Base-by-base conservation (phyloP, 768 basidiomycete genomes). In the Mycena kentingensis region DNA sequence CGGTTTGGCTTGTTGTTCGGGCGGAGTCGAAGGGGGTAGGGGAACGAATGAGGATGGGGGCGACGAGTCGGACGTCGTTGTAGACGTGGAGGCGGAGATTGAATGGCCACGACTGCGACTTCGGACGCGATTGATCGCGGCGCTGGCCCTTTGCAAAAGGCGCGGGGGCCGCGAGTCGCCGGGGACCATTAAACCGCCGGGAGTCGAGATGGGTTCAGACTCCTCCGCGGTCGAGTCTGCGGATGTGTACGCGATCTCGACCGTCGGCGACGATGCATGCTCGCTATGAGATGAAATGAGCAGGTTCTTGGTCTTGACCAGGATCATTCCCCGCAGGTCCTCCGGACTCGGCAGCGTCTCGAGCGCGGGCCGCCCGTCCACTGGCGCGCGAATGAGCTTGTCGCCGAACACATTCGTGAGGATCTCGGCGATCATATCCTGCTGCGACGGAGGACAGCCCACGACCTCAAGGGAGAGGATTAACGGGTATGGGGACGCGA, bases 381-480 rank as follows among this genome's bases (percentile, higher is more conserved):
- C 42, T 7, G 70, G 69, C 37, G 64, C 63, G 27, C 68, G 64
- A 15, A 80, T 58, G 2, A 80, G 64, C 2, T 66, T 56, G 32
- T 77, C 74, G 2, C 77, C 77, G 51, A 79, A 79, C 0, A 69
- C 70, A 34, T 74, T 71, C 0, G 34, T 82, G 82, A 98, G 83
- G 62, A 95, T 92, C 2, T 75, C 63, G 0, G 83, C 93, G 13
- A 97, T 76, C 65, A 77, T 76, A 31, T 89, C 88, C 66, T 98
- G 95, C 65, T 94, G 90, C 24, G 75, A 69, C 15, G 92, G 51
- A 0, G 80, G 75, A 67, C 93, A 96, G 63, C 96, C 94, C n/a
- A n/a, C n/a, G 1, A 95, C 80, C 71, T 98, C 95, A 12, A 93
- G 90, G 2, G 93, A 95, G 49, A 98, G 88, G 63, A 98, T 84